Evolutionary conservation across 192 early-diverging fungal species (phyloP).

Genomic region (Coemansia sp.): DNA sequence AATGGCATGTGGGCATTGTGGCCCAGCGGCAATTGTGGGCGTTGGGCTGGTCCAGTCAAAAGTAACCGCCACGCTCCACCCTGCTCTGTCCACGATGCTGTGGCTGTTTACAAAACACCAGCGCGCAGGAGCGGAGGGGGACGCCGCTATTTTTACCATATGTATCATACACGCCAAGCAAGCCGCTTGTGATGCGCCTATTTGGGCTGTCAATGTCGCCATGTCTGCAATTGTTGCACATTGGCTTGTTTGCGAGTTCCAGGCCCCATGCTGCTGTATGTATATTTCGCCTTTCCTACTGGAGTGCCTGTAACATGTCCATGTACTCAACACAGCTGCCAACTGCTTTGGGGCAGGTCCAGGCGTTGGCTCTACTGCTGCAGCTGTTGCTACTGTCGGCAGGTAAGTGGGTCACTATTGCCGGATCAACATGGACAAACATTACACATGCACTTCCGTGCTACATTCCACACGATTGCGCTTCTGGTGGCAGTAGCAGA

Average conservation of each 20-base stretch:
- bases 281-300: background rate
- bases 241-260: conserved; percentile 1
- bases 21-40: background rate
- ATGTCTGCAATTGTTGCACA: conserved; percentile 1
- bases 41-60: background rate
- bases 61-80: conserved; percentile 12
- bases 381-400: background rate
- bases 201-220: conserved; percentile 5
- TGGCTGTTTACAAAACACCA: conserved; percentile 17
- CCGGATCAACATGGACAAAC: background rate
- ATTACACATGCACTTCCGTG: background rate
- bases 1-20: conserved; percentile 6
- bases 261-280: background rate
- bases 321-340: background rate
- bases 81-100: conserved; percentile 2
- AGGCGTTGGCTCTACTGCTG: background rate
- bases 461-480: background rate
- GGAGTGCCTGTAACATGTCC: background rate
- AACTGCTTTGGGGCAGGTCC: background rate
- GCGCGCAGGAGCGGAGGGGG: background rate
- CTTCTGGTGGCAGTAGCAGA: background rate
- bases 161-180: conserved; percentile 2
- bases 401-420: background rate
- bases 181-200: conserved; percentile 2
- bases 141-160: conserved; percentile 3